These are phyloP conservation scores for Noccaea caerulescens DNA, from an alignment of 345 rosid genomes.

Conservation along the genomic window DNA sequence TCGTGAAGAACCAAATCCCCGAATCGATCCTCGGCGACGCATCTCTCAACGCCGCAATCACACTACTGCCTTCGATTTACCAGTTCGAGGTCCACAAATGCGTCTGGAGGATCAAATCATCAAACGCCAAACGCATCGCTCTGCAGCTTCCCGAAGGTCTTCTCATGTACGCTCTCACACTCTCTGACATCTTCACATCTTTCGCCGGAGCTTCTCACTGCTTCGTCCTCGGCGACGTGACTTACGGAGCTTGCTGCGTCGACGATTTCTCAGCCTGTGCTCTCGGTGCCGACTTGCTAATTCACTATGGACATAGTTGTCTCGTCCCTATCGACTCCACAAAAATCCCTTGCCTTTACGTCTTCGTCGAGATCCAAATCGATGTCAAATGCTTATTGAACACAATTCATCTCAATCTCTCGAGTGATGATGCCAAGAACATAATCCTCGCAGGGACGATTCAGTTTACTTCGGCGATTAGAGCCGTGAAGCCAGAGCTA, in stretches of 20 bases:
- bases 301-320: slow-evolving; percentile 94
- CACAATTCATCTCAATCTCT: slow-evolving; percentile 60
- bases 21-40: slow-evolving; percentile 77
- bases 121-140: slow-evolving; percentile 69
- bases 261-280: slow-evolving; percentile 84
- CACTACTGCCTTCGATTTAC: slow-evolving; percentile 79
- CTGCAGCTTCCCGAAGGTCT: slow-evolving; percentile 93
- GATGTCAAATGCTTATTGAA: slow-evolving; percentile 59
- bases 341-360: slow-evolving; percentile 82
- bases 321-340: slow-evolving; percentile 83
- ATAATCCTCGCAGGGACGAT: slow-evolving; percentile 83
- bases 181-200: slow-evolving; percentile 84
- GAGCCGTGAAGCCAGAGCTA: slow-evolving; percentile 77
- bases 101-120: slow-evolving; percentile 72
- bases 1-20: slow-evolving; percentile 80
- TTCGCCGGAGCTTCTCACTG: slow-evolving; percentile 68
- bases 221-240: slow-evolving; percentile 86
- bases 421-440: slow-evolving; percentile 31
- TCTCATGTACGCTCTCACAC: slow-evolving; percentile 81
- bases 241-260: slow-evolving; percentile 93
- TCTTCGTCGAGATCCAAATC: slow-evolving; percentile 85
- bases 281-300: slow-evolving; percentile 75
- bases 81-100: slow-evolving; percentile 88
- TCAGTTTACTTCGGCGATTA: slow-evolving; percentile 84
- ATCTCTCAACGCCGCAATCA: slow-evolving; percentile 78